phyloP scores from a whole-genome alignment of 2,329 filamentous ascomycete genomes.

The Sclerotinia spermophila region DNA sequence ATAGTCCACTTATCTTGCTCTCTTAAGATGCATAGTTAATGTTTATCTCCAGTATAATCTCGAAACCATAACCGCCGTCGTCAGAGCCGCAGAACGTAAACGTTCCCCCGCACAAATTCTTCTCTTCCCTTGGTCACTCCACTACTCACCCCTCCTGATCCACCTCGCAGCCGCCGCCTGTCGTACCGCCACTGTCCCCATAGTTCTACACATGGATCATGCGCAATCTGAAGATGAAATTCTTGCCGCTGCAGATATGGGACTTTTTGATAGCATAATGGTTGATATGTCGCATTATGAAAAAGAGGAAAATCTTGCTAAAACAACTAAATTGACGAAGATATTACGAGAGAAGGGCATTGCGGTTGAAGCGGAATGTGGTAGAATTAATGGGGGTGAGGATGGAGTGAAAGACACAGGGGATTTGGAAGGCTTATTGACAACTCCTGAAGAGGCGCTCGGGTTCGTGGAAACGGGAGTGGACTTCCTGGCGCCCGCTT shows the following conservation, averaged over 20 bases:
- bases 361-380: slow-evolving; percentile 64
- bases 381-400: slow-evolving; percentile 69
- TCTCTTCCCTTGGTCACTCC: slow-evolving; percentile 69
- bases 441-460: slow-evolving; percentile 58
- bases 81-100: slow-evolving; percentile 65
- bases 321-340: slow-evolving; percentile 54
- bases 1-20: not conserved
- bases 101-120: slow-evolving; percentile 64
- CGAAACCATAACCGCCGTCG: slow-evolving; percentile 65
- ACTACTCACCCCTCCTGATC: slow-evolving; percentile 52
- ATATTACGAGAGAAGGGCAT: slow-evolving; percentile 55
- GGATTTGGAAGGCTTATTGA: slow-evolving; percentile 58
- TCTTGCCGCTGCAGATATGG: slow-evolving; percentile 53
- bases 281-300: slow-evolving; percentile 74
- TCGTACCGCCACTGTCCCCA: slow-evolving; percentile 52
- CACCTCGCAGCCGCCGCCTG: slow-evolving; percentile 54
- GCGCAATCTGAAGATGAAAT: slow-evolving; percentile 54
- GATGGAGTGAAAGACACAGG: slow-evolving; percentile 69
- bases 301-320: slow-evolving; percentile 65
- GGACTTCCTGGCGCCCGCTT: slow-evolving; percentile 63
- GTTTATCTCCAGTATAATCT: slow-evolving; percentile 53
- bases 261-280: slow-evolving; percentile 70
- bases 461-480: slow-evolving; percentile 63
- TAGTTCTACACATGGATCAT: slow-evolving; percentile 64
- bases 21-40: not conserved